Evolutionary conservation across 75 land plant species (phyloP).

Genomic region (Adiantum capillusveneris): DNA sequence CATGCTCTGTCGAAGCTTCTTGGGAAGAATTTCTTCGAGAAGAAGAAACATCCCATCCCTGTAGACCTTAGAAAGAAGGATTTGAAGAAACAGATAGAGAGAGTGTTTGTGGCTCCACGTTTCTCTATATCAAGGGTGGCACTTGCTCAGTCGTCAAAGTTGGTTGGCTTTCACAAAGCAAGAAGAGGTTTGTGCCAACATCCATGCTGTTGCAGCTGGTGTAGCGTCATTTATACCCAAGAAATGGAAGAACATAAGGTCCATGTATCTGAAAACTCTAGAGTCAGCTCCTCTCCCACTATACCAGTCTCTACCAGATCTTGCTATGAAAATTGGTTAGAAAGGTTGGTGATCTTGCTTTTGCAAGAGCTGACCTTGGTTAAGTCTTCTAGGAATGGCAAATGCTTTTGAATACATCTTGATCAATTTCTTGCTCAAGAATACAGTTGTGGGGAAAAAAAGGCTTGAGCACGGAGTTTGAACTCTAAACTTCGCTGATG

Average conservation of each 20-base stretch:
- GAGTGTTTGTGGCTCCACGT: slow-evolving; percentile 34
- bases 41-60: slow-evolving; percentile 73
- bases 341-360: too few species aligned
- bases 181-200: slow-evolving; percentile 63
- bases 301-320: slow-evolving; percentile 47
- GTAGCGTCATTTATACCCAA: slow-evolving; percentile 44
- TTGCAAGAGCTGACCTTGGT: too few species aligned
- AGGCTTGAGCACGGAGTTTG: too few species aligned
- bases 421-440: too few species aligned
- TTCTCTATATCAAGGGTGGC: slow-evolving; percentile 55
- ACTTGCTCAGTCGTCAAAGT: slow-evolving; percentile 61
- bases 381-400: too few species aligned
- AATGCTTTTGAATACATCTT: too few species aligned
- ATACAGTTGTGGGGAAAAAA: too few species aligned
- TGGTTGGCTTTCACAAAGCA: slow-evolving; percentile 40
- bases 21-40: slow-evolving; percentile 68
- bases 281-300: slow-evolving; percentile 71
- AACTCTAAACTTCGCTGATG: too few species aligned
- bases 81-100: slow-evolving; percentile 61
- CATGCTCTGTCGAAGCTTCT: slow-evolving; percentile 46
- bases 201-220: slow-evolving; percentile 52
- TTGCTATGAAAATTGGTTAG: slow-evolving; percentile 5
- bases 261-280: slow-evolving; percentile 52
- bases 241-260: slow-evolving; percentile 60
- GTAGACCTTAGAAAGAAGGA: slow-evolving; percentile 45